Evolutionary conservation across 2,329 filamentous ascomycete species (phyloP).

Genomic region (Aspergillus sp.): DNA sequence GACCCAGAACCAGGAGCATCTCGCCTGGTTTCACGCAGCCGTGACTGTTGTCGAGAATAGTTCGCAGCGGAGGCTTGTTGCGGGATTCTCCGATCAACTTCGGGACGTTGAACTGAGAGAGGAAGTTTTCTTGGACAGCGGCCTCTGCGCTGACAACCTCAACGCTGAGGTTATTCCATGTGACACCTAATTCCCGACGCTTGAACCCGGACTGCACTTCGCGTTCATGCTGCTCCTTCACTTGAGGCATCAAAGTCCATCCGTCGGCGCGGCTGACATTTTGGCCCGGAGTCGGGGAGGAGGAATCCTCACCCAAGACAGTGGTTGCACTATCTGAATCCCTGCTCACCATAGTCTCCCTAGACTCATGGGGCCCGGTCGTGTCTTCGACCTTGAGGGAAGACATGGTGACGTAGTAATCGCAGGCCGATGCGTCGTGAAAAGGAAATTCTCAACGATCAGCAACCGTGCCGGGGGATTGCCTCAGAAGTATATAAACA

Average conservation of each 20-base stretch:
- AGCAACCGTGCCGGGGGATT: neutral
- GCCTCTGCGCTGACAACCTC: conserved; percentile 61
- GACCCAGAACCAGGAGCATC: conserved; percentile 69
- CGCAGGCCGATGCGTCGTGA: neutral
- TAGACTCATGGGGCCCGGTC: conserved; percentile 6
- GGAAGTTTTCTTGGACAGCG: conserved; percentile 64
- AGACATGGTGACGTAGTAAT: conserved; percentile 1
- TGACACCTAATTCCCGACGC: conserved; percentile 58
- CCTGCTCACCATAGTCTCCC: conserved; percentile 16
- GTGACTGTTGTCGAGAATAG: conserved; percentile 64
- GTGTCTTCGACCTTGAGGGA: conserved; percentile 14
- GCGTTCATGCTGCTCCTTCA: conserved; percentile 46
- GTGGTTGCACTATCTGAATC: conserved; percentile 31
- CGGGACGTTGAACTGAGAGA: conserved; percentile 59
- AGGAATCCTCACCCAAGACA: conserved; percentile 24
- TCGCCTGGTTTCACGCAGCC: conserved; percentile 72
- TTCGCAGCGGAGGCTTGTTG: conserved; percentile 59
- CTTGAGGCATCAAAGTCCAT: conserved; percentile 52
- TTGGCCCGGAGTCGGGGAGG: conserved; percentile 9
- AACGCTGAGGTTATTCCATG: conserved; percentile 65
- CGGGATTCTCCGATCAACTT: conserved; percentile 54
- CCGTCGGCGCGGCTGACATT: conserved; percentile 33
- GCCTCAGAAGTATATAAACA: conserved; percentile 15
- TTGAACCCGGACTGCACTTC: conserved; percentile 50
- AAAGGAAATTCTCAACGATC: neutral